Base-by-base conservation (phyloP, 345 rosid species). In the Draba incana region DNA sequence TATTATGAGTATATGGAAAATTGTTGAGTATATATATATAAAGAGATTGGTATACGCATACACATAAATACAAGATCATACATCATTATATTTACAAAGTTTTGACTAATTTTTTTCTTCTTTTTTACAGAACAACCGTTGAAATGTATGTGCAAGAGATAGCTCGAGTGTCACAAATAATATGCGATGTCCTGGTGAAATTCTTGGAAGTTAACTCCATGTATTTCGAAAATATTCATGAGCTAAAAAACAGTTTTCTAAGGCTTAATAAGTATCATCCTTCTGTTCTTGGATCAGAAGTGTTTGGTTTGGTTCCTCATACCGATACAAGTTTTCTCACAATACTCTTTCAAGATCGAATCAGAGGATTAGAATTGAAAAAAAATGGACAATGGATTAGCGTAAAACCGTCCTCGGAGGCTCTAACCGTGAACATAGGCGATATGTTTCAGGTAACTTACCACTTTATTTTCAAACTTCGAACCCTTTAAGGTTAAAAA, bases 211-310 rank as follows among this genome's bases (percentile, higher is more conserved):
- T 80, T 25, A 75, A 62, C 37, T 41, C 82, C 2, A 71, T 44
- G 30, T 84, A 78, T 62, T 92, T 88, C 41, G 43, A 42, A 72
- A 82, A 85, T 25, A 82, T 81, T 16, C 84, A 76, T 43, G 57
- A 35, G 1, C 53, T 79, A 6, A 70, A 57, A 41, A 76, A 77
- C 51, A 78, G 90, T 66, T 80, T 68, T 75, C 65, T 87, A 37
- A 79, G 98, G 41, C 63, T 89, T 76, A 92, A 89, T 66, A 76
- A 92, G 80, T 92, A 92, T 14, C 94, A 90, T 13, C 86, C 88
- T n/a, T 79, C 89, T 64, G 87, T 80, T 5, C 58, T 58, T 56
- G 71, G 86, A 53, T 73, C 80, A 2, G 50, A 79, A 71, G 69
- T 89, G 35, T 78, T 70, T 20, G 98, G 98, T 15, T 15, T 89